A percentile compares a stretch with the other conserved stretches of the same genome.
phyloP scores from a whole-genome alignment of 2,329 filamentous ascomycete genomes.

The Myriosclerotinia curreyana region DNA sequence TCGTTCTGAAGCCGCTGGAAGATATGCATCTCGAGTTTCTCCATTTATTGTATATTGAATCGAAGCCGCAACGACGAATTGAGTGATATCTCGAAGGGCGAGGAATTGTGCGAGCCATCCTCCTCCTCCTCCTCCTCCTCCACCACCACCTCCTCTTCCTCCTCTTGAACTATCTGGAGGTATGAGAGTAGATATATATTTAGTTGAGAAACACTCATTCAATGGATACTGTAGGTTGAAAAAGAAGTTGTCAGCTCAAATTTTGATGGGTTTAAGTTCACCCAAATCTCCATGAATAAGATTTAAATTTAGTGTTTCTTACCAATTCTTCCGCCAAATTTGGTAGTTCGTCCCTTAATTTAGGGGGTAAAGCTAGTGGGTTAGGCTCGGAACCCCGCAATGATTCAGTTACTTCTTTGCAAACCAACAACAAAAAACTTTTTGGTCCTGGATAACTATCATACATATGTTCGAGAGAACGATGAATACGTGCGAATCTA shows the following conservation, averaged over 20 bases:
- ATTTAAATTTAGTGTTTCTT: slow-evolving; percentile 22
- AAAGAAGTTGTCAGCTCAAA: slow-evolving; percentile 9
- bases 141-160: slow-evolving; percentile 17
- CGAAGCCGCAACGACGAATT: slow-evolving; percentile 43
- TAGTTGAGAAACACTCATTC: slow-evolving; percentile 39
- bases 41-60: slow-evolving; percentile 42
- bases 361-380: slow-evolving; percentile 39
- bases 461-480: slow-evolving; percentile 42
- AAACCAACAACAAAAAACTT: slow-evolving; percentile 42
- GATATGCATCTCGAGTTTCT: slow-evolving; percentile 40
- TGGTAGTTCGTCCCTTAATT: slow-evolving; percentile 40
- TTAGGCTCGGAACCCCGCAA: slow-evolving; percentile 41
- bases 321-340: slow-evolving; percentile 43
- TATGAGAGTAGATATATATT: slow-evolving; percentile 41
- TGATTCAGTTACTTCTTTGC: slow-evolving; percentile 41
- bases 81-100: slow-evolving; percentile 42
- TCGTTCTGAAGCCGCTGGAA: slow-evolving; percentile 40
- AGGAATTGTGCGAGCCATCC: slow-evolving; percentile 43
- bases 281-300: slow-evolving; percentile 4
- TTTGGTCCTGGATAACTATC: slow-evolving; percentile 43
- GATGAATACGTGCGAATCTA: slow-evolving; percentile 42
- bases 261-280: background rate
- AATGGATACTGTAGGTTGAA: slow-evolving; percentile 40
- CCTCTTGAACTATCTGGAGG: slow-evolving; percentile 35
- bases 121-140: background rate